phyloP scores from a whole-genome alignment of 208 protist genomes.

The Acanthamoeba royreba region DNA sequence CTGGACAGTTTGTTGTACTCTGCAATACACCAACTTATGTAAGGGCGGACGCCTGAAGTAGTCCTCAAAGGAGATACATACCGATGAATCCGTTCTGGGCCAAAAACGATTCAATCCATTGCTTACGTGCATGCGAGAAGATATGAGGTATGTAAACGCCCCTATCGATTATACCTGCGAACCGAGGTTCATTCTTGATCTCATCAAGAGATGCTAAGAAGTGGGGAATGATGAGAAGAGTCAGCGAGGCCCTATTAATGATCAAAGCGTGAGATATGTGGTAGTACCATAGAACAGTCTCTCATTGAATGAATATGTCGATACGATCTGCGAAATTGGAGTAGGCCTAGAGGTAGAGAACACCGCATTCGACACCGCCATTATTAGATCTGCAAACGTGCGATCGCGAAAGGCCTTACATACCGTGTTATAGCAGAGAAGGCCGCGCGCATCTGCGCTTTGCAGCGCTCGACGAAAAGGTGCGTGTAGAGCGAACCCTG shows the following conservation, averaged over 20 bases:
- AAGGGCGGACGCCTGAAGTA: background rate
- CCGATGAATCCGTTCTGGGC: constrained; percentile 59
- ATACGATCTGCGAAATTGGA: background rate
- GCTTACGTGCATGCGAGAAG: constrained; percentile 28
- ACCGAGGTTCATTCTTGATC: constrained; percentile 24
- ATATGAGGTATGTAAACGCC: constrained; percentile 44
- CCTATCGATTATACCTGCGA: constrained; percentile 50
- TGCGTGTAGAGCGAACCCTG: constrained; percentile 62
- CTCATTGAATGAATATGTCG: background rate
- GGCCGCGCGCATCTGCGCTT: constrained; percentile 61
- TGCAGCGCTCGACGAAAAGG: constrained; percentile 61
- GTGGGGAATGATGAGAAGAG: background rate
- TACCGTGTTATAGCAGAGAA: constrained; percentile 62
- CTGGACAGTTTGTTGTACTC: constrained; percentile 29
- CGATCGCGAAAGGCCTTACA: no score
- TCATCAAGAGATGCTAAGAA: background rate
- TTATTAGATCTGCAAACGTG: background rate
- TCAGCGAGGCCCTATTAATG: background rate
- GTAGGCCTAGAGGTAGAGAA: background rate
- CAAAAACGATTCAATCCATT: constrained; percentile 61
- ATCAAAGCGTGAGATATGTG: background rate
- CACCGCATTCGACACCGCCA: background rate
- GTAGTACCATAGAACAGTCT: background rate
- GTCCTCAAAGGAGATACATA: background rate
- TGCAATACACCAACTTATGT: background rate